Percentiles rank a stretch among this genome's conserved stretches.
Evolutionary conservation across 1,284 basidiomycete genomes (phyloP).

Genomic region (Cutaneotrichosporon curvatum): DNA sequence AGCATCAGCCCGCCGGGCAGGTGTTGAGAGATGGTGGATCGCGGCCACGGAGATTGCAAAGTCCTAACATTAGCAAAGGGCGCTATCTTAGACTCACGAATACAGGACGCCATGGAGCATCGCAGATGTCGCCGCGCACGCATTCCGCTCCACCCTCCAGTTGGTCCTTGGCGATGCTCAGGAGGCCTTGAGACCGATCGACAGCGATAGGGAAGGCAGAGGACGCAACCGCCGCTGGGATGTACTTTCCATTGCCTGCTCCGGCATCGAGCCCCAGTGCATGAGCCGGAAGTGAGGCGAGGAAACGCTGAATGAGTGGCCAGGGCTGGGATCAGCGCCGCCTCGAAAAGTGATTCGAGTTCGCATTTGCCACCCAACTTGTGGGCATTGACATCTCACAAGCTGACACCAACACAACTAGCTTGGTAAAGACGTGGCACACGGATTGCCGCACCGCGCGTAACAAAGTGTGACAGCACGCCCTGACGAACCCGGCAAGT

Average conservation of each 20-base stretch:
- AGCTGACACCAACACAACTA: too few species aligned
- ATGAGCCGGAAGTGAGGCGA: constrained; percentile 64
- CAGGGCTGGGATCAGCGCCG: constrained; percentile 62
- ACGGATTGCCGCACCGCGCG: too few species aligned
- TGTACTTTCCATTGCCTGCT: constrained; percentile 96
- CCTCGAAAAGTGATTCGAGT: not conserved
- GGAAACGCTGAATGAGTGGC: constrained; percentile 82
- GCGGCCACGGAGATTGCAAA: constrained; percentile 92
- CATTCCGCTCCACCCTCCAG: constrained; percentile 25
- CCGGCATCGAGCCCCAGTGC: constrained; percentile 89
- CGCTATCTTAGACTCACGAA: constrained; percentile 57
- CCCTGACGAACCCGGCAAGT: too few species aligned
- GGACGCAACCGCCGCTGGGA: constrained; percentile 54
- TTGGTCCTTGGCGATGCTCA: constrained; percentile 63
- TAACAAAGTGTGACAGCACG: too few species aligned
- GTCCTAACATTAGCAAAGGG: constrained; percentile 54
- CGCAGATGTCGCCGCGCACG: constrained; percentile 58
- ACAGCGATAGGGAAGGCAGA: constrained; percentile 60
- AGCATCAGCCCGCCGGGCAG: constrained; percentile 60
- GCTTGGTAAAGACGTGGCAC: too few species aligned
- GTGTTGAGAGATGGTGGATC: constrained; percentile 83
- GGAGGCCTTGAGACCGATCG: constrained; percentile 68
- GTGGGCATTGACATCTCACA: too few species aligned
- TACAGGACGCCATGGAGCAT: constrained; percentile 57
- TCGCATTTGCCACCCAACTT: too few species aligned